phyloP scores from a whole-genome alignment of 1,284 basidiomycete genomes.

The Takashimella tepidaria region DNA sequence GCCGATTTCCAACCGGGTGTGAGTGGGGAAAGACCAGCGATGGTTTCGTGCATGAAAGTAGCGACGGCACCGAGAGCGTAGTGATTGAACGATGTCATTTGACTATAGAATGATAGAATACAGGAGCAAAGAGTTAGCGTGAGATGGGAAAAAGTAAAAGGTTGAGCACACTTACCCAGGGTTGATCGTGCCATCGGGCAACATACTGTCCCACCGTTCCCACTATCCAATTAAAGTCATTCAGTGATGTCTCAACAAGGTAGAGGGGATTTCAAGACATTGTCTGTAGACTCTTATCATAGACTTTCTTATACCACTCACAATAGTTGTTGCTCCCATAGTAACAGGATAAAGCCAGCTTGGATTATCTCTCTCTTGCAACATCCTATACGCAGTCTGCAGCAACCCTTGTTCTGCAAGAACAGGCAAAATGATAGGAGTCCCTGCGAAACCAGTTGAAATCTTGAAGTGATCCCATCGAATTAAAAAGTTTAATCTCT shows the following conservation, averaged over 20 bases:
- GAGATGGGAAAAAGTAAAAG: neutral
- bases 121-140: no score
- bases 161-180: constrained; percentile 13
- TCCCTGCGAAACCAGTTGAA: constrained; percentile 40
- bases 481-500: constrained; percentile 24
- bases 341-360: constrained; percentile 37
- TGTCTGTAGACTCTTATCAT: neutral
- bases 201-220: constrained; percentile 40
- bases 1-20: constrained; percentile 29
- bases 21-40: constrained; percentile 33
- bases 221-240: constrained; percentile 15
- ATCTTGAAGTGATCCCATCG: constrained; percentile 26
- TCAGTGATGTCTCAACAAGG: no score
- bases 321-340: constrained; percentile 44
- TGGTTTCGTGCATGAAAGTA: constrained; percentile 29
- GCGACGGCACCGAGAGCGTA: constrained; percentile 43
- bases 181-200: constrained; percentile 33
- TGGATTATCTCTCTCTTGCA: constrained; percentile 38
- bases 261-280: no score
- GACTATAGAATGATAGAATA: no score
- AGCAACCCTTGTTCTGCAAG: constrained; percentile 23
- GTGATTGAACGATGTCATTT: constrained; percentile 47
- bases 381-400: constrained; percentile 40
- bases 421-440: constrained; percentile 31
- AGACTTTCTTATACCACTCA: constrained; percentile 6